Conservation (phyloP, 2,329 filamentous ascomycete genomes). For the Pseudocercospora cruenta region DNA sequence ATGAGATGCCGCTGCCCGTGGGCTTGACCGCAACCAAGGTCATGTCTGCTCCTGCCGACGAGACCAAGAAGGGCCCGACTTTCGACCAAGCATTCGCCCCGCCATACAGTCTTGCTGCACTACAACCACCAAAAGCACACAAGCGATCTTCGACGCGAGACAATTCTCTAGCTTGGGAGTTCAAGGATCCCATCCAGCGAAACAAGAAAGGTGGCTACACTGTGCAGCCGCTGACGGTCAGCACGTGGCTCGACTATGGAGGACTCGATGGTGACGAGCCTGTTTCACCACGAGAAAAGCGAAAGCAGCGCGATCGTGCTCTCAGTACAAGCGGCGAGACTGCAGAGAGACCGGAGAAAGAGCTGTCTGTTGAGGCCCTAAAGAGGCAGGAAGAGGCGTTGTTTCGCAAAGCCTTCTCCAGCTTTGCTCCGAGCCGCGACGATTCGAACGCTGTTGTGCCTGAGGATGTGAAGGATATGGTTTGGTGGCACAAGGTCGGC, state of each 20-base stretch:
- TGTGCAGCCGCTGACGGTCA: conserved; percentile 66
- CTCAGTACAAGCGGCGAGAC: conserved; percentile 67
- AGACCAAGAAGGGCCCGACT: conserved; percentile 59
- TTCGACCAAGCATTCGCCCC: conserved; percentile 76
- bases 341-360: conserved; percentile 40
- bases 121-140: conserved; percentile 70
- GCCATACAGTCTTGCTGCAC: conserved; percentile 64
- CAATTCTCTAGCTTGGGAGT: conserved; percentile 53
- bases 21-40: conserved; percentile 73
- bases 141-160: conserved; percentile 68
- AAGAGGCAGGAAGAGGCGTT: conserved; percentile 70
- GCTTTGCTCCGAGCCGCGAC: conserved; percentile 76
- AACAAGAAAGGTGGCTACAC: conserved; percentile 61
- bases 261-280: conserved; percentile 48
- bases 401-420: conserved; percentile 77
- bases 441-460: conserved; percentile 72
- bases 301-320: conserved; percentile 71
- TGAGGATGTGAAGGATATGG: conserved; percentile 65
- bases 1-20: conserved; percentile 70
- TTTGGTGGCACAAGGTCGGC: conserved; percentile 78
- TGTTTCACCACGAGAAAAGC: conserved; percentile 66
- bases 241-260: conserved; percentile 66
- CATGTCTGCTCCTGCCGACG: conserved; percentile 55
- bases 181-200: conserved; percentile 36
- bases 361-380: conserved; percentile 43